These are phyloP conservation scores for Hemisphaericaspora lyxosophila DNA, from an alignment of 1,139 yeast genomes.

Conservation along the genomic window DNA sequence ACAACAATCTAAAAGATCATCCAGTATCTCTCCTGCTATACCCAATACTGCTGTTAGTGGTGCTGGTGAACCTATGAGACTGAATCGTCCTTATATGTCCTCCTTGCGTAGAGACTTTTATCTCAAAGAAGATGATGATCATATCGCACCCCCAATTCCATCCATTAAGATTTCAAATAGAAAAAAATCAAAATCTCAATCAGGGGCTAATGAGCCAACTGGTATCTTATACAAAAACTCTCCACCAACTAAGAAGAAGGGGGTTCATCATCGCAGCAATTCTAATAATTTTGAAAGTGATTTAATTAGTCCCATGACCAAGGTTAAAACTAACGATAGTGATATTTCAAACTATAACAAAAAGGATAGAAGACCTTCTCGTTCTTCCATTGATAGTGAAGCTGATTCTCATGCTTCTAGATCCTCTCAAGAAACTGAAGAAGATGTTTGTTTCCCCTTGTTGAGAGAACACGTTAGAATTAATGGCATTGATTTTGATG, in stretches of 20 bases:
- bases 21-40: neutral
- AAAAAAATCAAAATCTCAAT: conserved; percentile 31
- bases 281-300: conserved; percentile 29
- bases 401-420: conserved; percentile 71
- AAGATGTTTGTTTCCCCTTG: conserved; percentile 97
- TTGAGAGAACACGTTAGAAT: conserved; percentile 66
- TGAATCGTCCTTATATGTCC: conserved; percentile 11
- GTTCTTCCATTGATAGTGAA: conserved; percentile 55
- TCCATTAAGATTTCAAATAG: conserved; percentile 12
- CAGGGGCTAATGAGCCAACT: conserved; percentile 20
- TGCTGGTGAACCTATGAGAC: conserved; percentile 4
- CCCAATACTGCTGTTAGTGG: conserved; percentile 4
- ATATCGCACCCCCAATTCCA: conserved; percentile 2
- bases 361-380: conserved; percentile 30
- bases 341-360: conserved; percentile 11
- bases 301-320: conserved; percentile 32
- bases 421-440: conserved; percentile 84
- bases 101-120: conserved; percentile 15
- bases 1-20: conserved; percentile 13
- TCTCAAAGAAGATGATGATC: conserved; percentile 8
- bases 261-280: conserved; percentile 7
- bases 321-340: conserved; percentile 35
- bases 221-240: conserved; percentile 5
- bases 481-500: conserved; percentile 77
- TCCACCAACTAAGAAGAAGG: conserved; percentile 10